Evolutionary conservation across 129 eudicot genomes (phyloP).

Genomic region (Cynara cardunculus): DNA sequence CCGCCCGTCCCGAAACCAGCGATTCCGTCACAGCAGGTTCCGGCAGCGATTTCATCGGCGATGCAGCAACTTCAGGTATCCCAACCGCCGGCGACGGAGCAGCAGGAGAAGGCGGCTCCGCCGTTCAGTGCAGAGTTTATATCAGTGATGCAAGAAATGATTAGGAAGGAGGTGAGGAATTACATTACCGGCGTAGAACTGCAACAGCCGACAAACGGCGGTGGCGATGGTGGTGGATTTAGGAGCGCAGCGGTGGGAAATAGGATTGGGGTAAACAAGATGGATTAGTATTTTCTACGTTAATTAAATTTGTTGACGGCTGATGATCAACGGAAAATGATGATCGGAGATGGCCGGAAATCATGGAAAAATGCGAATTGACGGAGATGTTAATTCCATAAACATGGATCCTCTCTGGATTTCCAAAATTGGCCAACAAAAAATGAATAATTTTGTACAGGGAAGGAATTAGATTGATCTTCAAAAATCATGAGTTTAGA

Average conservation of each 20-base stretch:
- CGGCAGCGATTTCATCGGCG: too few relatives aligned
- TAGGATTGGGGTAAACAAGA: slow-evolving; percentile 46
- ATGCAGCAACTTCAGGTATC: slow-evolving; percentile 24
- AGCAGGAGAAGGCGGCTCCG: slow-evolving; percentile 29
- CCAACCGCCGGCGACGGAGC: not conserved
- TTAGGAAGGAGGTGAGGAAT: slow-evolving; percentile 75
- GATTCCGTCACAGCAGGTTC: not conserved
- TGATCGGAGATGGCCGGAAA: not conserved
- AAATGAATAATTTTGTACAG: slow-evolving; percentile 21
- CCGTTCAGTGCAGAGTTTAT: slow-evolving; percentile 55
- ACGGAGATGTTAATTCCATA: slow-evolving; percentile 14
- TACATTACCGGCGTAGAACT: slow-evolving; percentile 48
- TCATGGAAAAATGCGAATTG: not conserved
- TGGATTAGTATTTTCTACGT: slow-evolving; percentile 26
- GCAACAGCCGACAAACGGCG: slow-evolving; percentile 30
- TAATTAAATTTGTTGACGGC: slow-evolving; percentile 19
- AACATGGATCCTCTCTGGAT: not conserved
- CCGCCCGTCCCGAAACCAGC: slow-evolving; percentile 16
- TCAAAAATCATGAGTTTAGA: slow-evolving; percentile 15
- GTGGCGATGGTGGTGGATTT: slow-evolving; percentile 28
- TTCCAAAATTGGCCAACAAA: slow-evolving; percentile 2
- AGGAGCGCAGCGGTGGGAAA: slow-evolving; percentile 41
- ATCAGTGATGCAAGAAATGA: slow-evolving; percentile 91
- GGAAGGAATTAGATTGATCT: not conserved
- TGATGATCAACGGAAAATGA: slow-evolving; percentile 19